Base-by-base conservation (phyloP, 2,329 filamentous ascomycete species). In the Hymenoscyphus albidus region DNA sequence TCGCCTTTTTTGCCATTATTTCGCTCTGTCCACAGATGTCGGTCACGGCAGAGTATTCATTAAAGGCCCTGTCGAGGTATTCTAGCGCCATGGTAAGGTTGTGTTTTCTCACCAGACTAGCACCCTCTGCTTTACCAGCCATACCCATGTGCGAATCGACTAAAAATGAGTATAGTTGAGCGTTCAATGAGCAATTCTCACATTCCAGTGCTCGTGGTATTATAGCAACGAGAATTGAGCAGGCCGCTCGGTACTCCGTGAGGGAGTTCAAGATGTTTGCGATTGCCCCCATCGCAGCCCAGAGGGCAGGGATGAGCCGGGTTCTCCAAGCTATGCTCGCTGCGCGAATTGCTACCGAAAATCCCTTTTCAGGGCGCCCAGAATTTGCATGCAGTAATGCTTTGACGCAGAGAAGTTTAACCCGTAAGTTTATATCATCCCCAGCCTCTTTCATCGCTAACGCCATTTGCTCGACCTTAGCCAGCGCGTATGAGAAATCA, bases 91-190 rank as follows among this genome's bases (percentile, higher is more conserved):
- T 78, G 16, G 80, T 81, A 18, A 86, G 72, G 68, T 80, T 78
- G 69, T 84, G 80, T 61, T 81, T 83, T 60, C 78, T 74, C 64
- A 78, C 77, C 3, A 74, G 70, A 5, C 75, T 73, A 13, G 65
- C 65, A 65, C 71, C 69, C 69, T 75, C 69, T 66, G 67, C 72
- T 69, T 80, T 68, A 44, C 86, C 83, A 0, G 87, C 88, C 64
- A 88, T 76, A 0, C 88, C 88, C 76, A 91, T 86, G 66, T 85
- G 82, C 0, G 86, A 83, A 72, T 91, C 88, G 0, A 83, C 86
- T 9, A 89, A 79, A 14, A 83, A 77, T 1, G 82, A 83, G 74
- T 88, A 88, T 14, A 86, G 79, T 10, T 80, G 79, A 1, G 85
- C 88, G 9, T 80, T 80, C 1, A 89, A 77, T 31, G 80, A 77